phyloP scores from a whole-genome alignment of 2,329 filamentous ascomycete genomes.

The Periconia digitata region DNA sequence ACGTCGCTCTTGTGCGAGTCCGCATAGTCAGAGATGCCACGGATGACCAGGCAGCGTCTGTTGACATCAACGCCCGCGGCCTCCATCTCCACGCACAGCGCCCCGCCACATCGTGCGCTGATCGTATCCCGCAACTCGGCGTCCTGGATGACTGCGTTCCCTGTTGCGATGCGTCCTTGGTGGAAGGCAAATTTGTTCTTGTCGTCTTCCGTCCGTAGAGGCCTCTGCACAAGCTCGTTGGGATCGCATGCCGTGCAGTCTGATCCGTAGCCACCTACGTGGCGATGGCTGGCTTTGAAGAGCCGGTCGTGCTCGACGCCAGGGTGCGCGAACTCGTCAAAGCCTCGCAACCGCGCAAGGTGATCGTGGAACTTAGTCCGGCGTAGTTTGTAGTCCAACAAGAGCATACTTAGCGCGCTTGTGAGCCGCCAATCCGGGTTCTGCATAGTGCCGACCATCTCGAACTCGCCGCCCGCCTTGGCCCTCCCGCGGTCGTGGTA shows the following conservation, averaged over 20 bases:
- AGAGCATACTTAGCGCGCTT: slow-evolving; percentile 1
- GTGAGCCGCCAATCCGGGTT: slow-evolving; percentile 3
- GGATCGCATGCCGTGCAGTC: neutral
- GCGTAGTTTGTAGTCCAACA: neutral
- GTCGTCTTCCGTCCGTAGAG: neutral
- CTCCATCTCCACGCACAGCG: slow-evolving; percentile 2
- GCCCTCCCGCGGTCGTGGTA: slow-evolving; percentile 3
- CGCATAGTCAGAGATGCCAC: slow-evolving; percentile 7
- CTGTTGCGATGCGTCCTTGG: slow-evolving; percentile 2
- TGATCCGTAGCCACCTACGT: slow-evolving; percentile 1
- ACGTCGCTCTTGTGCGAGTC: slow-evolving; percentile 5
- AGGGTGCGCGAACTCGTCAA: slow-evolving; percentile 1
- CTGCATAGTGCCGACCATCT: slow-evolving; percentile 7
- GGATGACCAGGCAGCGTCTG: slow-evolving; percentile 5
- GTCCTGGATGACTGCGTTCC: slow-evolving; percentile 4
- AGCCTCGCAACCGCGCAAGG: neutral
- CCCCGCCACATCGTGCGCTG: slow-evolving; percentile 1
- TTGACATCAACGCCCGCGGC: slow-evolving; percentile 6
- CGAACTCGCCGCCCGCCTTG: slow-evolving; percentile 3
- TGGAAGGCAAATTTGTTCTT: slow-evolving; percentile 3
- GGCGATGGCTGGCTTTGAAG: slow-evolving; percentile 1
- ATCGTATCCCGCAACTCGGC: slow-evolving; percentile 3
- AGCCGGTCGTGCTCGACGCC: slow-evolving; percentile 4
- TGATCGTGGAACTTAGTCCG: slow-evolving; percentile 1
- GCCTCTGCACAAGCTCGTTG: slow-evolving; percentile 3